Evolutionary conservation across 1,284 basidiomycete genomes (phyloP).

Genomic region (Heterobasidion irregulare): DNA sequence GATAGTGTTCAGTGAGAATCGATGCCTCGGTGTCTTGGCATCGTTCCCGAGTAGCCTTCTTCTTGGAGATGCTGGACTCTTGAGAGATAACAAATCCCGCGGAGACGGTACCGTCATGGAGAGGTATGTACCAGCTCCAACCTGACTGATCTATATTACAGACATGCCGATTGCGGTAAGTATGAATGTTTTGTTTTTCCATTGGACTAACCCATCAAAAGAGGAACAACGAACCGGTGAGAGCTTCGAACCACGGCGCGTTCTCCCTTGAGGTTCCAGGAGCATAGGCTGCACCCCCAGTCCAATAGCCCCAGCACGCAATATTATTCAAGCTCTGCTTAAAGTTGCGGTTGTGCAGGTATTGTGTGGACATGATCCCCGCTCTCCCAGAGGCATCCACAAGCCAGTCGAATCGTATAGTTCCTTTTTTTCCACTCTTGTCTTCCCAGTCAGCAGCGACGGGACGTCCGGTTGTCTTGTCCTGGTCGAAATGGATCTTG

Average conservation of each 20-base stretch:
- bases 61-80: conserved; percentile 28
- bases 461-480: conserved; percentile 18
- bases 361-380: conserved; percentile 40
- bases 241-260: conserved; percentile 20
- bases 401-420: conserved; percentile 32
- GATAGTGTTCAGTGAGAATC: conserved; percentile 21
- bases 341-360: conserved; percentile 36
- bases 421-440: conserved; percentile 20
- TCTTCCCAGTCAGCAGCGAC: conserved; percentile 28
- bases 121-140: conserved; percentile 43
- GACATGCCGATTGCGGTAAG: background rate
- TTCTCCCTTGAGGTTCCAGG: conserved; percentile 17
- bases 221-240: conserved; percentile 14
- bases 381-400: conserved; percentile 37
- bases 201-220: background rate
- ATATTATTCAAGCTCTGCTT: conserved; percentile 36
- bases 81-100: conserved; percentile 41
- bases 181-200: background rate
- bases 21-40: background rate
- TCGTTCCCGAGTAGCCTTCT: background rate
- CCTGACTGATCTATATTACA: conserved; percentile 30
- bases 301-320: conserved; percentile 47
- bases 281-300: conserved; percentile 25
- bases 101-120: conserved; percentile 37
- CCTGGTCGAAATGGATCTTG: conserved; percentile 24